Evolutionary conservation across 2,329 filamentous ascomycete genomes (phyloP), one percentile per base, ranked within the genome.

Genomic region (Teratosphaeria pseudoeucalypti): DNA sequence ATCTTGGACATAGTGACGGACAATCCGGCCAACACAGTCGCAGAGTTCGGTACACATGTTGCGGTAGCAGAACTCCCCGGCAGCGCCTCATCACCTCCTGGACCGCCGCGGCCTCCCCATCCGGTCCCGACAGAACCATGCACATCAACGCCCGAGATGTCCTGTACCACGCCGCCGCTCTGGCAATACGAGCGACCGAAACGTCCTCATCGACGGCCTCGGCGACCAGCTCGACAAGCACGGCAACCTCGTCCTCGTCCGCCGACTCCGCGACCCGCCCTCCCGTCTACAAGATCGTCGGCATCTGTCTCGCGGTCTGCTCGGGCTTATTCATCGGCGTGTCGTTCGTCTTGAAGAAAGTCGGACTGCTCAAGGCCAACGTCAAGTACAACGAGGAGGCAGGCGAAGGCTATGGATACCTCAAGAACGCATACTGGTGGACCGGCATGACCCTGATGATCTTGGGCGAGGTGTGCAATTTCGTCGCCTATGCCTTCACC

Each of bases 341-440:
- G 14, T 97, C 92, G 0, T 99, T 97, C 73, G 92, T 97, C 32
- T 77, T 99, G 70, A 97, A 97, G 77, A 99, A 99, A 77, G 81
- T 89, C 61, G 94, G 94, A 4, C 77, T 99, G 66, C 80, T 99
- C 62, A 91, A 85, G 73, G 92, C 94, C 56, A 99, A 97, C 75
- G 85, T 89, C 68, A 97, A 97, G 74, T 97, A 97, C 79, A 88
- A 95, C 63, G 91, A 97, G 76, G 90, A 89, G 65, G 92, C 94
- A 0, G 94, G 94, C 61, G 92, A 97, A 75, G 94, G 94, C 59
- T 97, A 97, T 73, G 92, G 92, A 63, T 99, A 97, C 73, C 84
- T 99, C 68, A 96, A 95, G 78, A 97, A 97, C 70, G 80, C 80
- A 23, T 96, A 83, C 78, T 99, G 94, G 94, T 99, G 94, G 94